Conservation (phyloP, 768 basidiomycete genomes). For the Baorangia bicolor region DNA sequence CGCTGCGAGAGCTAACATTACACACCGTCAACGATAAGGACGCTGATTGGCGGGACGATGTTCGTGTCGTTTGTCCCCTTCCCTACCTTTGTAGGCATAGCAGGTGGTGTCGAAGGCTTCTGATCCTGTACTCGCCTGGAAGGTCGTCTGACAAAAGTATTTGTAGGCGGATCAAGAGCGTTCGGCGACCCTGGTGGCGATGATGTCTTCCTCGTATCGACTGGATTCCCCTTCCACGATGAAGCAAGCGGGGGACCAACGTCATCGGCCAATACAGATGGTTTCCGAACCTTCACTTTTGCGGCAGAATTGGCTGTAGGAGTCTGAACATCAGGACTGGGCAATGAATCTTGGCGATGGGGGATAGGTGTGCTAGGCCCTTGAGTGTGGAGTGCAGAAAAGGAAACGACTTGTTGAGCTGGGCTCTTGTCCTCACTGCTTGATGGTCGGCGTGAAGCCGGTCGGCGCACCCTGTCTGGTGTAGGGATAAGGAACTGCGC, state of each 20-base stretch:
- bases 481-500: slow-evolving; percentile 34
- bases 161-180: slow-evolving; percentile 24
- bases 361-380: slow-evolving; percentile 11
- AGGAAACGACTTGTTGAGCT: slow-evolving; percentile 26
- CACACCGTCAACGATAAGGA: slow-evolving; percentile 96
- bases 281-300: slow-evolving; percentile 30
- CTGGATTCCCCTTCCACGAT: slow-evolving; percentile 25
- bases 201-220: slow-evolving; percentile 32
- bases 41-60: slow-evolving; percentile 94
- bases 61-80: slow-evolving; percentile 58
- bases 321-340: slow-evolving; percentile 21
- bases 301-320: not conserved
- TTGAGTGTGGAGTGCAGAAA: slow-evolving; percentile 29
- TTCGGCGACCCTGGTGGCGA: slow-evolving; percentile 37
- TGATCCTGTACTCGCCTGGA: slow-evolving; percentile 33
- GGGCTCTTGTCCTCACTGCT: slow-evolving; percentile 29
- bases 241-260: slow-evolving; percentile 8
- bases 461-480: slow-evolving; percentile 27
- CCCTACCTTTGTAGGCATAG: slow-evolving; percentile 43
- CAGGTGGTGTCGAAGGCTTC: slow-evolving; percentile 26
- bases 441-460: slow-evolving; percentile 28
- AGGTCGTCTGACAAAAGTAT: slow-evolving; percentile 27
- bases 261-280: slow-evolving; percentile 34
- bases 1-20: slow-evolving; percentile 8
- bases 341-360: slow-evolving; percentile 26